Base-by-base conservation (phyloP, 2,329 filamentous ascomycete genomes). In the Pseudocercospora pini-densiflorae region DNA sequence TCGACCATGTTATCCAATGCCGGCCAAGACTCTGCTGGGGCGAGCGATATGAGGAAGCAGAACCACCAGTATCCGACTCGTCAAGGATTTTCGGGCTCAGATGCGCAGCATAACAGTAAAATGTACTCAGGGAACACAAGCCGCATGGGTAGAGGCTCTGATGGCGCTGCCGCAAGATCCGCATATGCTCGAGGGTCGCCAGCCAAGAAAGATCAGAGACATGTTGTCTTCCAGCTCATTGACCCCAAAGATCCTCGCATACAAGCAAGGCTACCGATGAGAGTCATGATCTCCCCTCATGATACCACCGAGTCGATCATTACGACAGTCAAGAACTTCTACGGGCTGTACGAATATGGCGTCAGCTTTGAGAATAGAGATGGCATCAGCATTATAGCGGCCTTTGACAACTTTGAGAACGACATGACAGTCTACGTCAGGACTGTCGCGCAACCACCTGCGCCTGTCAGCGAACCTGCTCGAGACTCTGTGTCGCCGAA, bases 251-350 rank as follows among this genome's bases (percentile, higher is more conserved):
- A 77, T 66, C 74, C 76, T 63, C 74, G 74, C 47, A 74, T 77
- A 59, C 76, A 77, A 73, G 91, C 90, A 81, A 89, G 92, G 76
- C 84, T 94, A 72, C 91, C 92, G n/a, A 90, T 94, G 88, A 86
- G 91, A 75, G 91, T 94, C 62, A 92, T 96, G 76, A 97, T 99
- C 73, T 97, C 91, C 76, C 92, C 92, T 55, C 94, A 98, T 80
- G 95, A 99, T 83, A 94, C 92, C 61, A 98, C 94, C 23, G 94
- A 98, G 78, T 97, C 94, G 40, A 99, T 99, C 81, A 92, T 98
- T 70, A 95, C 93, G 14, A 98, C 95, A 1, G 94, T 98, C 77
- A 98, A 97, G 86, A 98, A 97, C 84, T 98, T 98, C 83, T 98
- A 97, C 78, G 95, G 95, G 68, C 87, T 99, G 72, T 97, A 97